Conservation (phyloP, 257 asterid genomes). For the Ocimum tenuiflorum region DNA sequence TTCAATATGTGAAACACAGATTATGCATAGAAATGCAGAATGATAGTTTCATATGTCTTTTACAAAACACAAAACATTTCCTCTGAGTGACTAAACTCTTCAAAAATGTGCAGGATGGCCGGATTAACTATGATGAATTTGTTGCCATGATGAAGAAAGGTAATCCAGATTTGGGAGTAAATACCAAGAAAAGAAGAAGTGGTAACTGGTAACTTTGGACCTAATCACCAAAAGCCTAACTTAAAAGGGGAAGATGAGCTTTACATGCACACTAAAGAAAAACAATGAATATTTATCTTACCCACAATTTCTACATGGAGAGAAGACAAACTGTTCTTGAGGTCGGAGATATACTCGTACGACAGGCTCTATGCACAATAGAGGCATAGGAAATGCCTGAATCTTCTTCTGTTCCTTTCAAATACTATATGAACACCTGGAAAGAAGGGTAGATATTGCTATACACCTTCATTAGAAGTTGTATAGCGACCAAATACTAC, state of each 20-base stretch:
- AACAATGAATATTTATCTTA: background rate
- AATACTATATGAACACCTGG: slow-evolving; percentile 8
- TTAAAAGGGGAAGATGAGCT: slow-evolving; percentile 11
- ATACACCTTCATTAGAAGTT: too few species aligned
- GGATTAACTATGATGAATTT: slow-evolving; percentile 74
- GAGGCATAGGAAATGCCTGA: slow-evolving; percentile 10
- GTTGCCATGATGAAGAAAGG: slow-evolving; percentile 96
- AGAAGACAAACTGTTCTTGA: slow-evolving; percentile 21
- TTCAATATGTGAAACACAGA: background rate
- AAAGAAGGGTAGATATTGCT: too few species aligned
- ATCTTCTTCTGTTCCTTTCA: slow-evolving; percentile 5
- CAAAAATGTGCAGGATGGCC: slow-evolving; percentile 59
- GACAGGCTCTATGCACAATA: slow-evolving; percentile 17
- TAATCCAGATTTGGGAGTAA: slow-evolving; percentile 50
- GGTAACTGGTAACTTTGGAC: slow-evolving; percentile 41
- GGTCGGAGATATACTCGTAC: slow-evolving; percentile 14
- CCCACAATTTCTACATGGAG: slow-evolving; percentile 18
- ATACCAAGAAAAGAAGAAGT: slow-evolving; percentile 63
- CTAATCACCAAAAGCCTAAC: slow-evolving; percentile 14
- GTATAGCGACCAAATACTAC: too few species aligned
- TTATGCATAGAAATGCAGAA: background rate
- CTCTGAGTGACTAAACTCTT: background rate
- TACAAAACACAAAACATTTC: background rate
- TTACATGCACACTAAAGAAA: background rate
- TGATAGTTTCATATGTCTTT: too few species aligned